Evolutionary conservation across 306 rosid genomes (phyloP).

Genomic region (Rosa persica): DNA sequence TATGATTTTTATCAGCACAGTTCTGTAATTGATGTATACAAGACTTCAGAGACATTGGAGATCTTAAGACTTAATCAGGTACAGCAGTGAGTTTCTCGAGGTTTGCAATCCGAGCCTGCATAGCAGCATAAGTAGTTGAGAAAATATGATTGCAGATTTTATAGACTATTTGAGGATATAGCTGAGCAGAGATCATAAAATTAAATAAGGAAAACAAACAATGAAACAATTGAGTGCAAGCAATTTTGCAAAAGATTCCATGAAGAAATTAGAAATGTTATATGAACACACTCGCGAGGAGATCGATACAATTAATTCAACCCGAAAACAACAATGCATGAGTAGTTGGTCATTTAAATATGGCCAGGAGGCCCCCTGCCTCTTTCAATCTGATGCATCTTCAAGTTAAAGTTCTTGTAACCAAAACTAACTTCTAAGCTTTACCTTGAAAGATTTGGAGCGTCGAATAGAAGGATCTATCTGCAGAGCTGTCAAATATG

Average conservation of each 20-base stretch:
- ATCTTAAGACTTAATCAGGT: constrained; percentile 30
- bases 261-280: neutral
- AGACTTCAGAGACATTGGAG: constrained; percentile 20
- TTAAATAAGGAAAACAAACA: neutral
- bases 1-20: constrained; percentile 5
- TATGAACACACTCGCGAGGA: neutral
- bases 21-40: constrained; percentile 13
- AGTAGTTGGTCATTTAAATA: neutral
- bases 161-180: neutral
- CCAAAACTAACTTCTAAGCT: neutral
- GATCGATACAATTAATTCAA: neutral
- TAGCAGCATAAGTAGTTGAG: neutral
- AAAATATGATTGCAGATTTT: constrained; percentile 7
- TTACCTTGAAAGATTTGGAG: constrained; percentile 77
- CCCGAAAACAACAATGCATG: neutral
- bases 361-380: neutral
- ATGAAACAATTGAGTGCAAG: neutral
- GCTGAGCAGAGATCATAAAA: neutral
- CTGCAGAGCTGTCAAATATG: constrained; percentile 60
- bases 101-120: constrained; percentile 60
- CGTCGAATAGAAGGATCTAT: constrained; percentile 74
- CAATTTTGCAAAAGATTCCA: neutral
- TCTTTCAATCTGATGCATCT: neutral
- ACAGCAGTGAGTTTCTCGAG: constrained; percentile 57
- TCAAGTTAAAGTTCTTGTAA: neutral